Evolutionary conservation across 1,139 yeast genomes (phyloP).

Genomic region (Nematodospora anomalae): DNA sequence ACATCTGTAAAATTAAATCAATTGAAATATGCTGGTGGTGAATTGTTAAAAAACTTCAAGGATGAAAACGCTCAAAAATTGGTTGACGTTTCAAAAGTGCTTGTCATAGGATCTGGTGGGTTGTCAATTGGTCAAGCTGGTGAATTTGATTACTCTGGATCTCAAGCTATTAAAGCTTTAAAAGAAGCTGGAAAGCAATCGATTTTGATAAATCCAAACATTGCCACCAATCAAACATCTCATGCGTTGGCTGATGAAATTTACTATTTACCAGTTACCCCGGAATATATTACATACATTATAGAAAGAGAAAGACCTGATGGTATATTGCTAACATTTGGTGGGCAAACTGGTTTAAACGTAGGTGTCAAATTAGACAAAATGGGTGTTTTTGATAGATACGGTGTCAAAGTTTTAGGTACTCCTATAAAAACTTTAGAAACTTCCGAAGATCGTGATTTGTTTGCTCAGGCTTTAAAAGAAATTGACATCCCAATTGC

Average conservation of each 20-base stretch:
- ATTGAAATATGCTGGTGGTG: conserved; percentile 37
- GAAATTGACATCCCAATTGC: conserved; percentile 96
- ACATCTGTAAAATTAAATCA: conserved; percentile 4
- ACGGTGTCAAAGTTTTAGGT: conserved; percentile 95
- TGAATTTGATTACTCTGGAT: conserved; percentile 97
- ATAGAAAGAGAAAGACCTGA: conserved; percentile 95
- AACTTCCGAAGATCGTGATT: conserved; percentile 96
- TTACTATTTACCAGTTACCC: conserved; percentile 92
- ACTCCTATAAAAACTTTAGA: conserved; percentile 94
- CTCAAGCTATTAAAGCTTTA: conserved; percentile 91
- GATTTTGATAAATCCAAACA: conserved; percentile 92
- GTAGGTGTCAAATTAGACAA: conserved; percentile 89
- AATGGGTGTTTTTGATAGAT: conserved; percentile 78
- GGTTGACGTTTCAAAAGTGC: conserved; percentile 85
- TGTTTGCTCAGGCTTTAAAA: conserved; percentile 91
- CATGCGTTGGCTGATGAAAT: conserved; percentile 98
- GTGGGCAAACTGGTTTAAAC: conserved; percentile 96
- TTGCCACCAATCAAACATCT: conserved; percentile 98
- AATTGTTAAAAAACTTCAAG: conserved; percentile 35
- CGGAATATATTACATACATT: conserved; percentile 94
- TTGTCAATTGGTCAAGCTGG: conserved; percentile 99
- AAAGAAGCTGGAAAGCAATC: conserved; percentile 98
- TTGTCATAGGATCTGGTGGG: conserved; percentile 98
- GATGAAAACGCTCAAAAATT: conserved; percentile 55
- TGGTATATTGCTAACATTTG: conserved; percentile 94